Percentiles rank a stretch among this genome's conserved stretches.
Conservation (phyloP, 805 yeast species). For the Jamesozyma spencerorum region DNA sequence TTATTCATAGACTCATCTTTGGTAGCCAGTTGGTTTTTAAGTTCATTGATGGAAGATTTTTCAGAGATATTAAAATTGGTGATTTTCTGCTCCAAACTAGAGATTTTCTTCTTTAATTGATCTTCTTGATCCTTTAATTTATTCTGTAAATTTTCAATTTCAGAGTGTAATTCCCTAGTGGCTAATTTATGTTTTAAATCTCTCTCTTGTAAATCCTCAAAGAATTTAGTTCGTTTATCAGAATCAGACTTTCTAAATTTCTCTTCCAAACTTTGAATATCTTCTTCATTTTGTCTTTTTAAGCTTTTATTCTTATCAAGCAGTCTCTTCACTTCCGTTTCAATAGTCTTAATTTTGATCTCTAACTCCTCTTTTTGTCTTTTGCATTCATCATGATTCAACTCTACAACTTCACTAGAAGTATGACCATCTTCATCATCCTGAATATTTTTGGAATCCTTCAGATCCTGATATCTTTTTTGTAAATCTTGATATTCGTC, state of each 20-base stretch:
- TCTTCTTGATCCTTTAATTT: background rate
- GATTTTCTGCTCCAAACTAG: background rate
- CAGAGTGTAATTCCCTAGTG: background rate
- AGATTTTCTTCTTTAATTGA: background rate
- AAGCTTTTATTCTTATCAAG: conserved; percentile 6
- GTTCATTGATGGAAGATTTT: background rate
- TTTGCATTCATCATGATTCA: conserved; percentile 1
- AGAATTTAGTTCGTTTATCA: background rate
- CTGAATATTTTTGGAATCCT: background rate
- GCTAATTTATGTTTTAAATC: background rate
- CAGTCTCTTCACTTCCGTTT: conserved; percentile 4
- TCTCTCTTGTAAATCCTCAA: background rate
- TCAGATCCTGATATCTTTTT: conserved; percentile 2
- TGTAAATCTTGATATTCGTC: conserved; percentile 8
- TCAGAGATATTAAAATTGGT: background rate
- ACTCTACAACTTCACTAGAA: background rate
- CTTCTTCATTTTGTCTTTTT: conserved; percentile 3
- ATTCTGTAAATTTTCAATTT: background rate
- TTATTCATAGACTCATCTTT: background rate
- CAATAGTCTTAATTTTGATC: conserved; percentile 2
- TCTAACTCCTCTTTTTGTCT: conserved; percentile 3
- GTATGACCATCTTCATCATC: conserved; percentile 1
- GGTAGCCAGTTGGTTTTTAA: background rate
- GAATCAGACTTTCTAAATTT: conserved; percentile 1
- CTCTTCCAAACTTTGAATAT: background rate